Conservation (phyloP, 345 rosid species). For the Acer yangbiense region DNA sequence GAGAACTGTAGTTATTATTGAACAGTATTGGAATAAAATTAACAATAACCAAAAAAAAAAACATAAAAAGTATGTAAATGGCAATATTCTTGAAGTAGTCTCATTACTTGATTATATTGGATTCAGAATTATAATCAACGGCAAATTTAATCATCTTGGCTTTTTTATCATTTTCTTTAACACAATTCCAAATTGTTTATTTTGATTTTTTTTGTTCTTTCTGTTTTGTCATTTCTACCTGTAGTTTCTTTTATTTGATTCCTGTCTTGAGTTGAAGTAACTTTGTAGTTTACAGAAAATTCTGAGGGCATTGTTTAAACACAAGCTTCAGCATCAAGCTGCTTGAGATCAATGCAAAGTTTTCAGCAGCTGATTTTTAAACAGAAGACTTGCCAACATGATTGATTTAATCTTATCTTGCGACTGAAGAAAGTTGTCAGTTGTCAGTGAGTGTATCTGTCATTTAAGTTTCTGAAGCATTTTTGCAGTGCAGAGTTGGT, state of each 20-base stretch:
- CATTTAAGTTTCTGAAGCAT: background rate
- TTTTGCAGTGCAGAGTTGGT: constrained; percentile 1
- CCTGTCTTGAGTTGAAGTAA: background rate
- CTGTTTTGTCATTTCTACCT: background rate
- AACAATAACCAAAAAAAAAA: background rate
- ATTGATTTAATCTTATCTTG: constrained; percentile 9
- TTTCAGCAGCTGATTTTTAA: background rate
- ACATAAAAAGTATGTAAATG: background rate
- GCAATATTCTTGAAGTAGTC: background rate
- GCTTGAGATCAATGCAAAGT: background rate
- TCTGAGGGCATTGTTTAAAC: constrained; percentile 2
- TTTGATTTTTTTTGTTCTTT: background rate
- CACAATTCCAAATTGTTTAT: background rate
- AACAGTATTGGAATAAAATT: background rate
- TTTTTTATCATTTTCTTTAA: background rate
- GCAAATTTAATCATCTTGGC: background rate
- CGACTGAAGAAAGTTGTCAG: background rate
- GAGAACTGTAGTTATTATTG: background rate
- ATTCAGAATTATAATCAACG: background rate
- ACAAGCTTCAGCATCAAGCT: background rate
- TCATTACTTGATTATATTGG: background rate
- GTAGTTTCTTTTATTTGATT: background rate
- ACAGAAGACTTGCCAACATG: background rate
- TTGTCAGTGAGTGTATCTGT: background rate
- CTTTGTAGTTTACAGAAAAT: background rate